Percentiles rank a stretch among this genome's conserved stretches.
These are phyloP conservation scores for Teunomyces barrocoloradensis DNA, from an alignment of 805 yeast species.

Conservation along the genomic window DNA sequence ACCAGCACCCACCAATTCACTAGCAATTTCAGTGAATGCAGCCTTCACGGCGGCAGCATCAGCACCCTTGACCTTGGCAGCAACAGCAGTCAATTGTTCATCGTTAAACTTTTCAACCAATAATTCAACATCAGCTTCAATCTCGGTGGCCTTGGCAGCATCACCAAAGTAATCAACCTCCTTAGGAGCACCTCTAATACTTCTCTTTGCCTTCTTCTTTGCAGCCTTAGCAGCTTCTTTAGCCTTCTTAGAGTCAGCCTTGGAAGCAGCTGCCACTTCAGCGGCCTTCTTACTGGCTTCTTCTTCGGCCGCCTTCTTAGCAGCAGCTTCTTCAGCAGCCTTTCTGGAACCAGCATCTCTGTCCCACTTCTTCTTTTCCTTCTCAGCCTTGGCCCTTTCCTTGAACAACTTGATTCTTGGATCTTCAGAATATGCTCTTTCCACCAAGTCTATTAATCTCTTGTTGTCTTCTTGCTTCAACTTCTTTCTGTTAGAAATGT, in stretches of 20 bases:
- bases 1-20: constrained; percentile 51
- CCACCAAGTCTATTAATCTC: constrained; percentile 80
- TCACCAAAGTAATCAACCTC: constrained; percentile 84
- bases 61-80: constrained; percentile 58
- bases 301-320: constrained; percentile 85
- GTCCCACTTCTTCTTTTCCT: constrained; percentile 95
- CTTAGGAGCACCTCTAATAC: constrained; percentile 77
- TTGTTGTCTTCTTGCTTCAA: constrained; percentile 96
- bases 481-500: constrained; percentile 94
- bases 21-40: constrained; percentile 54
- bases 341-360: constrained; percentile 96
- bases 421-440: constrained; percentile 84
- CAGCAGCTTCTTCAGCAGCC: constrained; percentile 90
- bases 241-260: constrained; percentile 67
- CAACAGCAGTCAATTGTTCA: constrained; percentile 69
- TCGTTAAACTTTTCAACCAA: constrained; percentile 82
- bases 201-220: constrained; percentile 95
- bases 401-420: constrained; percentile 94
- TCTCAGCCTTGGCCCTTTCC: constrained; percentile 91
- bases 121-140: constrained; percentile 77
- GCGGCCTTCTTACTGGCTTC: constrained; percentile 74
- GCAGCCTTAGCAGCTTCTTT: constrained; percentile 97
- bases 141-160: constrained; percentile 59
- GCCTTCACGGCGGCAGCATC: constrained; percentile 58
- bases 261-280: constrained; percentile 60